A percentile compares a stretch with the other conserved stretches of the same genome.
These are phyloP conservation scores for Pichiaceae sp. DNA, from an alignment of 1,139 yeast genomes.

Conservation along the genomic window DNA sequence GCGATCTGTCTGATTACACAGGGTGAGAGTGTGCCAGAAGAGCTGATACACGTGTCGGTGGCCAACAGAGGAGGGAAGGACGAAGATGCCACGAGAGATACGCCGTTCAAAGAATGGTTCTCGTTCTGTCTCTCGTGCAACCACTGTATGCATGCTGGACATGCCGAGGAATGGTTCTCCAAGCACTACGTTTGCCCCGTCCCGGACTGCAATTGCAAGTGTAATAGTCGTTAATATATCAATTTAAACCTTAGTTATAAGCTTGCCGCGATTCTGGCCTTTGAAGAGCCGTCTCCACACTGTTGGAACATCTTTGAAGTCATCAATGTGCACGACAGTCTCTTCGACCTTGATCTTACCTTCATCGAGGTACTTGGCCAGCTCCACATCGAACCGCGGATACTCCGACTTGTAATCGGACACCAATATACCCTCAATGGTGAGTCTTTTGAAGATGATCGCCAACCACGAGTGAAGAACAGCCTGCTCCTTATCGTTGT, in stretches of 20 bases:
- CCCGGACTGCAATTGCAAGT: slow-evolving; percentile 82
- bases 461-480: not conserved
- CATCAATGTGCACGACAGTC: not conserved
- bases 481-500: not conserved
- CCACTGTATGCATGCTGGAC: slow-evolving; percentile 92
- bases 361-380: not conserved
- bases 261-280: not conserved
- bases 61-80: slow-evolving; percentile 1
- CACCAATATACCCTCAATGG: not conserved
- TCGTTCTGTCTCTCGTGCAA: slow-evolving; percentile 86
- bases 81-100: slow-evolving; percentile 8
- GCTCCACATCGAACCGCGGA: not conserved
- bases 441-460: not conserved
- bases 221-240: slow-evolving; percentile 35
- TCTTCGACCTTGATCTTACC: not conserved
- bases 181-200: slow-evolving; percentile 87
- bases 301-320: not conserved
- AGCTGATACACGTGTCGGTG: slow-evolving; percentile 16
- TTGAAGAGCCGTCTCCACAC: not conserved
- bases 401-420: not conserved
- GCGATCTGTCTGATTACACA: slow-evolving; percentile 78
- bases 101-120: slow-evolving; percentile 62
- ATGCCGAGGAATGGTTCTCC: slow-evolving; percentile 93
- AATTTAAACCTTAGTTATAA: not conserved
- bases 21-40: slow-evolving; percentile 61